These are phyloP conservation scores for Hanseniaspora uvarum DNA, from an alignment of 1,139 yeast genomes.

Conservation along the genomic window DNA sequence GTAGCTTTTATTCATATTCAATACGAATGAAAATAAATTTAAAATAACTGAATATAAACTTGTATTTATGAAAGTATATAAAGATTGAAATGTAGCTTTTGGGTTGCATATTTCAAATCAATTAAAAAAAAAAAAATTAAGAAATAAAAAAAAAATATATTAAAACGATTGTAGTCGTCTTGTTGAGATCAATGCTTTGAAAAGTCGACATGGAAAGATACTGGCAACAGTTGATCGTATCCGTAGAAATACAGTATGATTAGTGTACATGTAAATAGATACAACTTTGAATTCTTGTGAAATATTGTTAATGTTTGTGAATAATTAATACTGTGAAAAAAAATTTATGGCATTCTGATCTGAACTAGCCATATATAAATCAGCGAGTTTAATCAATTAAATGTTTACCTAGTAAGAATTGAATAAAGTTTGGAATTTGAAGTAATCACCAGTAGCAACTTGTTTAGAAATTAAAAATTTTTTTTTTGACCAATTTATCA, in stretches of 20 bases:
- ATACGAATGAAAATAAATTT: neutral
- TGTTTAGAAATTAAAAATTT: neutral
- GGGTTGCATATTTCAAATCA: neutral
- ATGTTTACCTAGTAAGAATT: too few species aligned
- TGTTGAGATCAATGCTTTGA: neutral
- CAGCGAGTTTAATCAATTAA: neutral
- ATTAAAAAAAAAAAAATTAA: neutral
- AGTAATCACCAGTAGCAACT: neutral
- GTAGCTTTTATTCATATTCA: neutral
- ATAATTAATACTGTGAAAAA: neutral
- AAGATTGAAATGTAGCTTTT: neutral
- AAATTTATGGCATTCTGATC: neutral
- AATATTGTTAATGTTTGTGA: neutral
- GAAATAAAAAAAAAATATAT: neutral
- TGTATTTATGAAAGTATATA: neutral
- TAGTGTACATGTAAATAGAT: too few species aligned
- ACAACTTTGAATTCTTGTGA: neutral
- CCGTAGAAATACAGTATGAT: too few species aligned
- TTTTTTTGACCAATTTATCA: neutral
- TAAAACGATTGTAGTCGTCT: neutral
- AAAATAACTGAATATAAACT: neutral
- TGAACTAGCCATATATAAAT: neutral
- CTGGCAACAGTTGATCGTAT: too few species aligned
- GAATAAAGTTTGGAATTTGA: too few species aligned
- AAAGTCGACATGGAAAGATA: too few species aligned